A percentile compares a stretch with the other conserved stretches of the same genome.
These are phyloP conservation scores for Chrysoporthe cubensis DNA, from an alignment of 2,329 filamentous ascomycete genomes.

Conservation along the genomic window DNA sequence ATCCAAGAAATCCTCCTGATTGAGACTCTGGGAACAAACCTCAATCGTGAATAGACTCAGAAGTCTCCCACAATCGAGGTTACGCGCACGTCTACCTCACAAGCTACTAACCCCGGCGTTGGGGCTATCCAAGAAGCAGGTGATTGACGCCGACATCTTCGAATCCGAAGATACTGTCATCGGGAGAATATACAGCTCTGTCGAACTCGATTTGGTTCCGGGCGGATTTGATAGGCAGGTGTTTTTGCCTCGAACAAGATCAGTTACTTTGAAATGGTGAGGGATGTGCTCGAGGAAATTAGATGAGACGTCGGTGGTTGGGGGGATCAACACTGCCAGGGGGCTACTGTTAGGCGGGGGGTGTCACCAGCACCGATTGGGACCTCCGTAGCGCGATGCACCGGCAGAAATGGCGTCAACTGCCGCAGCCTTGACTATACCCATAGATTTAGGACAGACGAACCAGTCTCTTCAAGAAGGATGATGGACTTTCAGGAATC, in stretches of 20 bases:
- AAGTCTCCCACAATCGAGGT: constrained; percentile 33
- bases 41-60: background rate
- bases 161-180: constrained; percentile 8
- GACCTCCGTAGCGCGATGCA: background rate
- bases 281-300: background rate
- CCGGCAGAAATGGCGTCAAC: background rate
- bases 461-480: background rate
- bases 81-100: constrained; percentile 35
- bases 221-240: background rate
- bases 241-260: background rate
- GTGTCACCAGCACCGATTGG: background rate
- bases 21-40: background rate
- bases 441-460: background rate
- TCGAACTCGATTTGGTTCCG: background rate
- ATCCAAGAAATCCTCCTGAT: background rate
- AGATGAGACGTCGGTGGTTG: background rate
- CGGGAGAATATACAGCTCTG: constrained; percentile 8
- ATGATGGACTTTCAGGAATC: background rate
- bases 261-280: background rate
- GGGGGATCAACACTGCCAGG: background rate
- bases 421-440: background rate
- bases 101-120: constrained; percentile 50
- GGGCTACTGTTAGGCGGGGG: background rate
- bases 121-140: constrained; percentile 48
- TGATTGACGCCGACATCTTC: constrained; percentile 24